phyloP scores from a whole-genome alignment of 495 filamentous ascomycete species.

The Hyaloscypha variabilis region DNA sequence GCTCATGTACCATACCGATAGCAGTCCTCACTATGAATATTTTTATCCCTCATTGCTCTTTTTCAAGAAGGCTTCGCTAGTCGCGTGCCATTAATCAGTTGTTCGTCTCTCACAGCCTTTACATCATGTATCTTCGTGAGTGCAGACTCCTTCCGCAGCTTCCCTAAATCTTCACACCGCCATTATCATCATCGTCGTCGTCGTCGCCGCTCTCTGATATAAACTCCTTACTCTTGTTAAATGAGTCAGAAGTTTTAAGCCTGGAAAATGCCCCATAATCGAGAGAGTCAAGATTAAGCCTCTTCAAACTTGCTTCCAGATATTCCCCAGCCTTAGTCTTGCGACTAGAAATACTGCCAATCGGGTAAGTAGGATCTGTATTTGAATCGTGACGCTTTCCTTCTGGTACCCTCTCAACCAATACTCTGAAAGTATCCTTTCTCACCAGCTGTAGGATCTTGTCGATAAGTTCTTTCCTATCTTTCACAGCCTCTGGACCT shows the following conservation, averaged over 20 bases:
- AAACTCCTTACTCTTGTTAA: background rate
- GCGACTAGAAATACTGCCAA: background rate
- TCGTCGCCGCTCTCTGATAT: background rate
- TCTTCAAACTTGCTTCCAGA: conserved; percentile 3
- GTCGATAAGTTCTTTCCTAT: conserved; percentile 9
- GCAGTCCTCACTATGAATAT: no score
- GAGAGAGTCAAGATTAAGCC: background rate
- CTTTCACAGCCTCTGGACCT: conserved; percentile 1
- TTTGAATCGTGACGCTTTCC: conserved; percentile 16
- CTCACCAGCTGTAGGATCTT: conserved; percentile 10
- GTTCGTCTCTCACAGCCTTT: no score
- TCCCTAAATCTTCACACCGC: conserved; percentile 4
- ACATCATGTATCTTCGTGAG: no score
- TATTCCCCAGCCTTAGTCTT: background rate
- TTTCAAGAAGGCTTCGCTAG: no score
- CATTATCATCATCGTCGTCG: background rate
- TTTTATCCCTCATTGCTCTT: no score
- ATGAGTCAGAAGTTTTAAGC: background rate
- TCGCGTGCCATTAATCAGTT: no score
- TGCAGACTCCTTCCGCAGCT: no score
- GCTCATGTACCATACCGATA: no score
- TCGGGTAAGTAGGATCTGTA: conserved; percentile 10
- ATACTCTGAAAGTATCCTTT: conserved; percentile 11
- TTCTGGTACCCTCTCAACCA: conserved; percentile 14
- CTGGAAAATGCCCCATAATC: no score